Conservation (phyloP, 768 basidiomycete species). For the Hirschioporus abietinus region DNA sequence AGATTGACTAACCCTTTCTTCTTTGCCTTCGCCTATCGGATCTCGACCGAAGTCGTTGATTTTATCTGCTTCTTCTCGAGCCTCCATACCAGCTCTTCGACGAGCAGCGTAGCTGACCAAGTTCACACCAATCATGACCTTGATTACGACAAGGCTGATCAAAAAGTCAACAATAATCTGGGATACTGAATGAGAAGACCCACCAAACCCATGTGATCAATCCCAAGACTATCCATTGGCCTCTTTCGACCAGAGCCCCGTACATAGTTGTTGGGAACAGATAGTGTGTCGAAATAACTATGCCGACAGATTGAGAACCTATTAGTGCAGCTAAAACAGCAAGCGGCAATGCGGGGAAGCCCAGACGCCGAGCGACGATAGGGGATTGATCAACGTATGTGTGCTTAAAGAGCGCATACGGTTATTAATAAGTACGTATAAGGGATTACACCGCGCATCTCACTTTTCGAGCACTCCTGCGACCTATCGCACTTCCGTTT, state of each 20-base stretch:
- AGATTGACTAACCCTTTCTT: conserved; percentile 60
- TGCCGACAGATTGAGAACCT: conserved; percentile 61
- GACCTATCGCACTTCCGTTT: conserved; percentile 65
- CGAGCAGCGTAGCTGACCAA: conserved; percentile 78
- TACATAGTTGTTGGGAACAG: conserved; percentile 26
- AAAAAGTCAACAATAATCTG: neutral
- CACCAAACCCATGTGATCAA: conserved; percentile 83
- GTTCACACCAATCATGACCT: conserved; percentile 88
- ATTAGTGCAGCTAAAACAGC: conserved; percentile 79
- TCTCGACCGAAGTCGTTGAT: conserved; percentile 88
- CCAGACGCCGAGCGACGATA: conserved; percentile 86
- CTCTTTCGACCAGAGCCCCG: conserved; percentile 45
- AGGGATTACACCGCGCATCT: conserved; percentile 2
- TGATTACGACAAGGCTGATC: conserved; percentile 75
- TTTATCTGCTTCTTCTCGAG: conserved; percentile 55
- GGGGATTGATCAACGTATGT: conserved; percentile 95
- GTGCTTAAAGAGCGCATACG: conserved; percentile 56
- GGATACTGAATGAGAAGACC: conserved; percentile 19
- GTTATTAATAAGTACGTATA: neutral
- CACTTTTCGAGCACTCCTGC: conserved; percentile 69
- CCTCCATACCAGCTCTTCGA: conserved; percentile 73
- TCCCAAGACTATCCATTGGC: conserved; percentile 62
- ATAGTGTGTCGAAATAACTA: conserved; percentile 50
- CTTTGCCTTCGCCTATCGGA: conserved; percentile 84
- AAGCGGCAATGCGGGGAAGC: conserved; percentile 89